These are phyloP conservation scores for Acanthamoeba healyi DNA, from an alignment of 208 protist genomes.

Conservation along the genomic window DNA sequence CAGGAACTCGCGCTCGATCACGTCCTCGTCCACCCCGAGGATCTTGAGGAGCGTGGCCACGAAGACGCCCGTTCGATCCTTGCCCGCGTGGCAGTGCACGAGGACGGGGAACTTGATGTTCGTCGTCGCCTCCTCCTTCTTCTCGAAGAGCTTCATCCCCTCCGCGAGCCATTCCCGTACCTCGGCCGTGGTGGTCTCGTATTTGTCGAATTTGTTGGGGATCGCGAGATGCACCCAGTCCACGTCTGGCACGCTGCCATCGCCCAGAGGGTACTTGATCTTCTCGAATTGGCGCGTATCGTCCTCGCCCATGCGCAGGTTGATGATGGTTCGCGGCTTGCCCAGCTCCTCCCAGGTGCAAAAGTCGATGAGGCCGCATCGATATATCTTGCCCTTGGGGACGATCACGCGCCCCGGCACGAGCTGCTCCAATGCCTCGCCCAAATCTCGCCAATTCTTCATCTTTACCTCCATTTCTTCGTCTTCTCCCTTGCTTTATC, in stretches of 20 bases:
- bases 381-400: neutral
- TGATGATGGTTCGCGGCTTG: slow-evolving; percentile 30
- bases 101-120: slow-evolving; percentile 50
- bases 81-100: slow-evolving; percentile 33
- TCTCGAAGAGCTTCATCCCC: slow-evolving; percentile 47
- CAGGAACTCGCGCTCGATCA: slow-evolving; percentile 51
- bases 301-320: slow-evolving; percentile 48
- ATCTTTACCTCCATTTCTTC: slow-evolving; percentile 32
- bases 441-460: slow-evolving; percentile 56
- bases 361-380: slow-evolving; percentile 55
- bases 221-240: neutral
- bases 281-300: slow-evolving; percentile 44
- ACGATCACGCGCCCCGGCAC: neutral
- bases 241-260: neutral
- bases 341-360: slow-evolving; percentile 56
- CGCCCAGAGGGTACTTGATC: neutral
- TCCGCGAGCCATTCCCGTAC: slow-evolving; percentile 43
- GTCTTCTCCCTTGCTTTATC: neutral
- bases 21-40: neutral
- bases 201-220: slow-evolving; percentile 59
- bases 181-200: slow-evolving; percentile 22
- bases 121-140: neutral
- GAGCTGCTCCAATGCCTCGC: neutral
- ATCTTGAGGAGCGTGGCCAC: slow-evolving; percentile 60
- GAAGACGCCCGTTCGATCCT: slow-evolving; percentile 55